A percentile compares a stretch with the other conserved stretches of the same genome.
phyloP scores from a whole-genome alignment of 306 rosid species.

The Ormosia semicastrata region DNA sequence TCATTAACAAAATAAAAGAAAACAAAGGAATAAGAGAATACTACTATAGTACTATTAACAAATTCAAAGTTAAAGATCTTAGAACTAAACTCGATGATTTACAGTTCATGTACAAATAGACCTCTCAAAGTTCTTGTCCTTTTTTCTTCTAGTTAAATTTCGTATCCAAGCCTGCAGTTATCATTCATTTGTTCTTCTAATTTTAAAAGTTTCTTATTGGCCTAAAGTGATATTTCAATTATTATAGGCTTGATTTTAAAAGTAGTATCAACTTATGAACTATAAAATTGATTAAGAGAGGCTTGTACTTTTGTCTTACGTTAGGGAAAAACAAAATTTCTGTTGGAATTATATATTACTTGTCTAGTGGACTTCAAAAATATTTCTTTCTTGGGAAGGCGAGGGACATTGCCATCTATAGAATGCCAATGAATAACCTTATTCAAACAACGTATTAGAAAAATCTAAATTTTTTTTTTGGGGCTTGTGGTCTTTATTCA shows the following conservation, averaged over 20 bases:
- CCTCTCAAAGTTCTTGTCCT: too few relatives aligned
- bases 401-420: neutral
- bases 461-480: neutral
- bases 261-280: neutral
- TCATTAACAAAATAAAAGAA: slow-evolving; percentile 25
- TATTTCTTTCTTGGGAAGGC: neutral
- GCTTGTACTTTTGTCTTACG: neutral
- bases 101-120: too few relatives aligned
- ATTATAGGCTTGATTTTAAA: neutral
- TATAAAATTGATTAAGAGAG: neutral
- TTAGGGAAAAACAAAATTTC: neutral
- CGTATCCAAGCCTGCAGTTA: too few relatives aligned
- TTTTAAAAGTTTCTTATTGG: too few relatives aligned
- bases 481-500: neutral
- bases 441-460: neutral
- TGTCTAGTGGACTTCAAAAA: neutral
- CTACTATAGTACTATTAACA: neutral
- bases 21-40: neutral
- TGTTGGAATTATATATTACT: neutral
- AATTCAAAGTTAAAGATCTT: neutral
- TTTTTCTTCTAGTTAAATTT: too few relatives aligned
- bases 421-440: neutral
- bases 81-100: too few relatives aligned
- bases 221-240: neutral
- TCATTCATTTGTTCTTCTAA: too few relatives aligned